Percentiles rank a stretch among this genome's conserved stretches.
These are phyloP conservation scores for Sarcocystis neurona DNA, from an alignment of 169 alveolate genomes.

Conservation along the genomic window DNA sequence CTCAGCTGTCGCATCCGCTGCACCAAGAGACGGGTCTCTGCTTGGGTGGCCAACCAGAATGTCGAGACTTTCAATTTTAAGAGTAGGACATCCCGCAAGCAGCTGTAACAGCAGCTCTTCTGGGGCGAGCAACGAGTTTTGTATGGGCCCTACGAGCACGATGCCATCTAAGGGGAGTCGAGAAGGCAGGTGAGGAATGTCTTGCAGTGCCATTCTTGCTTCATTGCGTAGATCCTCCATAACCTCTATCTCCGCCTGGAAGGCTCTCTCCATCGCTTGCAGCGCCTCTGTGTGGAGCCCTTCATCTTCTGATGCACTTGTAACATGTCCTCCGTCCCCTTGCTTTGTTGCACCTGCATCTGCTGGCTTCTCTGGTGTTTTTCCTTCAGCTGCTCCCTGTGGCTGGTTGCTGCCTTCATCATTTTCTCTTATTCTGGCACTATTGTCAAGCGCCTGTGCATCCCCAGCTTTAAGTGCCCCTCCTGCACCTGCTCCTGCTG, in stretches of 20 bases:
- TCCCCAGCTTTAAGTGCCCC: too few species aligned
- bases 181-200: conserved; percentile 33
- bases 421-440: too few species aligned
- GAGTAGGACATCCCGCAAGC: background rate
- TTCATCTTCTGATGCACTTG: background rate
- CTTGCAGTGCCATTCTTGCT: background rate
- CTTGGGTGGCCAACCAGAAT: background rate
- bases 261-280: background rate
- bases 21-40: too few species aligned
- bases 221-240: background rate
- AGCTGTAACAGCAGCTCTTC: conserved; percentile 40
- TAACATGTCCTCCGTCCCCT: background rate
- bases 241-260: background rate
- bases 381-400: background rate
- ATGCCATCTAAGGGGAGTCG: conserved; percentile 46
- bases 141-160: conserved; percentile 49
- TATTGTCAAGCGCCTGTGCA: too few species aligned
- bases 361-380: background rate
- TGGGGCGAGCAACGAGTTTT: conserved; percentile 46
- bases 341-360: background rate
- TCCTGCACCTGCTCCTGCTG: conserved; percentile 20
- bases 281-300: conserved; percentile 12
- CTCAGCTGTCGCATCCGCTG: too few species aligned
- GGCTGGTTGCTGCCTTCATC: background rate
- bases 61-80: background rate